phyloP scores from a whole-genome alignment of 2,329 filamentous ascomycete species.

The Mycosphaerella sp. region DNA sequence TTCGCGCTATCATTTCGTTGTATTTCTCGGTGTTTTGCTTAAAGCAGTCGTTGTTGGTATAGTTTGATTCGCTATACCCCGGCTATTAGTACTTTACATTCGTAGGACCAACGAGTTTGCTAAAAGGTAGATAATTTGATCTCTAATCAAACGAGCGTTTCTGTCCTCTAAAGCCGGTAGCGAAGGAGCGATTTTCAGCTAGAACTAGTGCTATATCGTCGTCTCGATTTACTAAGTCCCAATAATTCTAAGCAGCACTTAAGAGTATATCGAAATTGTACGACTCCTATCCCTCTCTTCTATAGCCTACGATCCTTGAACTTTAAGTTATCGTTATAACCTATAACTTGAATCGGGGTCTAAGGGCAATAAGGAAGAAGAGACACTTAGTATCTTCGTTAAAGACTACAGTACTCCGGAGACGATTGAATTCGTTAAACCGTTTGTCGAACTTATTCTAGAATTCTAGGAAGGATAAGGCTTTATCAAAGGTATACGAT shows the following conservation, averaged over 20 bases:
- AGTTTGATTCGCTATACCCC: neutral
- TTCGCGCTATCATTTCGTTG: neutral
- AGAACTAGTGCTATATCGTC: neutral
- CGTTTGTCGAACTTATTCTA: neutral
- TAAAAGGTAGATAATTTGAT: neutral
- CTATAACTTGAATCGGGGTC: neutral
- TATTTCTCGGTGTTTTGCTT: neutral
- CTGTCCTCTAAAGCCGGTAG: neutral
- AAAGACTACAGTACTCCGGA: neutral
- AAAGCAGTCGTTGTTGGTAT: neutral
- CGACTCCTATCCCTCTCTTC: neutral
- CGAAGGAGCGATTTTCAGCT: neutral
- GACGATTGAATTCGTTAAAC: neutral
- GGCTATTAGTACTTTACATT: neutral
- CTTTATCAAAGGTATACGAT: neutral
- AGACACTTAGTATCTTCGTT: neutral
- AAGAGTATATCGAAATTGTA: neutral
- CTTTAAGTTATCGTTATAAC: neutral
- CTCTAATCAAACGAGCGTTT: neutral
- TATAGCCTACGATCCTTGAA: neutral
- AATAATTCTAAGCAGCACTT: neutral
- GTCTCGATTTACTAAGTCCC: neutral
- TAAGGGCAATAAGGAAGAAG: neutral
- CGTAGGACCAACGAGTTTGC: neutral
- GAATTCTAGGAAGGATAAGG: neutral